These are phyloP conservation scores for Jacaranda copaia DNA, from an alignment of 257 asterid genomes.

Conservation along the genomic window DNA sequence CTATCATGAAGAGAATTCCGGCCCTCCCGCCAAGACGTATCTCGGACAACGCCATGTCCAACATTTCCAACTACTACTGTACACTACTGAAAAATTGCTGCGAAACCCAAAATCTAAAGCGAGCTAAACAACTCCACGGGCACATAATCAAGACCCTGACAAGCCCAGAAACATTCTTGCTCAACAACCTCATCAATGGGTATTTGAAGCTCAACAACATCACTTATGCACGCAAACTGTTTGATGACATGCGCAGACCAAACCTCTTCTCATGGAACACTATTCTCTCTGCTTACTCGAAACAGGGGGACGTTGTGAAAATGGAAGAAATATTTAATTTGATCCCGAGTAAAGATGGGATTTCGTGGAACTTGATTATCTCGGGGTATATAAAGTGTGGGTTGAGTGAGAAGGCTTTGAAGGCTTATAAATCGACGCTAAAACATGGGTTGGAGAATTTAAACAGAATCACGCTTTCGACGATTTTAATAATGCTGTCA, in stretches of 20 bases:
- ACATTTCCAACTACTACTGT: constrained; percentile 64
- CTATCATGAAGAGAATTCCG: constrained; percentile 25
- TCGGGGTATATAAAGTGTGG: constrained; percentile 76
- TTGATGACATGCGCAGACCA: constrained; percentile 68
- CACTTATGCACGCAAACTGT: constrained; percentile 69
- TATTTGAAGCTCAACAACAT: constrained; percentile 54
- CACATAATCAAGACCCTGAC: constrained; percentile 57
- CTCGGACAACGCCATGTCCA: constrained; percentile 45
- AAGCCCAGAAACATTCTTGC: constrained; percentile 73
- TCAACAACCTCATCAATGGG: constrained; percentile 61
- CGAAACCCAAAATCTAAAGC: constrained; percentile 55
- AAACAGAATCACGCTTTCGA: constrained; percentile 79
- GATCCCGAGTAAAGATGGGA: constrained; percentile 81
- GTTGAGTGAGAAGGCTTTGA: constrained; percentile 57
- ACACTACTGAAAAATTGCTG: constrained; percentile 72
- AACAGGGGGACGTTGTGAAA: constrained; percentile 50
- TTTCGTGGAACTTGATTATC: constrained; percentile 87
- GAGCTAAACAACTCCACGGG: constrained; percentile 73
- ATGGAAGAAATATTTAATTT: constrained; percentile 60
- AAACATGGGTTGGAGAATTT: constrained; percentile 59
- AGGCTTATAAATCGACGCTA: constrained; percentile 74
- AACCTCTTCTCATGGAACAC: constrained; percentile 87
- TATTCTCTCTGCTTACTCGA: constrained; percentile 75
- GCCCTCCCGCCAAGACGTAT: constrained; percentile 49
- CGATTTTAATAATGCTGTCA: constrained; percentile 63